These are phyloP conservation scores for Lasiodiplodia sp. DNA, from an alignment of 2,329 filamentous ascomycete genomes.

Conservation along the genomic window DNA sequence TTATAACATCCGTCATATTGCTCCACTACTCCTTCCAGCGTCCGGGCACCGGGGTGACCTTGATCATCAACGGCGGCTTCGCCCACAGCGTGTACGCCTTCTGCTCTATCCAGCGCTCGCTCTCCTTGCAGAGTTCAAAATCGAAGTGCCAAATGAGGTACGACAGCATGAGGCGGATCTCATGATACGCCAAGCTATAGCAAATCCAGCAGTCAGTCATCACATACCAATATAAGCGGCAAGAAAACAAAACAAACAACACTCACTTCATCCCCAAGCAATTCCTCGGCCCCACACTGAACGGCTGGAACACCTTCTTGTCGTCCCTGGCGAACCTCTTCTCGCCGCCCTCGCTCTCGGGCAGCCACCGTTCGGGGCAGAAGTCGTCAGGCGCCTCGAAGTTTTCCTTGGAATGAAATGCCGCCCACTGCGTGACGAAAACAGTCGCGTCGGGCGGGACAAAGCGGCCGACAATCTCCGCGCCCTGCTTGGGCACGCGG, in stretches of 20 bases:
- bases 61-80: conserved; percentile 44
- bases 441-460: conserved; percentile 34
- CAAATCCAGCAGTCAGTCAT: not conserved
- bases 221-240: not conserved
- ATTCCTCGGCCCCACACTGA: conserved; percentile 39
- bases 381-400: conserved; percentile 40
- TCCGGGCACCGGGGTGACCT: conserved; percentile 33
- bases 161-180: conserved; percentile 39
- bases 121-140: conserved; percentile 44
- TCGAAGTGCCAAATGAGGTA: conserved; percentile 46
- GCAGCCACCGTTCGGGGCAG: conserved; percentile 45
- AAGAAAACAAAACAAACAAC: not conserved
- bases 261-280: conserved; percentile 44
- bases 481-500: conserved; percentile 37
- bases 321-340: conserved; percentile 38
- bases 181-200: conserved; percentile 44
- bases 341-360: conserved; percentile 22
- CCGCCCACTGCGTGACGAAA: conserved; percentile 33
- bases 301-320: conserved; percentile 37
- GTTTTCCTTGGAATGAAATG: conserved; percentile 37
- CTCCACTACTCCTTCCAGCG: not conserved
- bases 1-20: too few species aligned
- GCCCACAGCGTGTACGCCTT: conserved; percentile 47
- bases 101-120: conserved; percentile 43
- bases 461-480: conserved; percentile 34